Base-by-base conservation (phyloP, 306 rosid species). In the Pueraria montana region DNA sequence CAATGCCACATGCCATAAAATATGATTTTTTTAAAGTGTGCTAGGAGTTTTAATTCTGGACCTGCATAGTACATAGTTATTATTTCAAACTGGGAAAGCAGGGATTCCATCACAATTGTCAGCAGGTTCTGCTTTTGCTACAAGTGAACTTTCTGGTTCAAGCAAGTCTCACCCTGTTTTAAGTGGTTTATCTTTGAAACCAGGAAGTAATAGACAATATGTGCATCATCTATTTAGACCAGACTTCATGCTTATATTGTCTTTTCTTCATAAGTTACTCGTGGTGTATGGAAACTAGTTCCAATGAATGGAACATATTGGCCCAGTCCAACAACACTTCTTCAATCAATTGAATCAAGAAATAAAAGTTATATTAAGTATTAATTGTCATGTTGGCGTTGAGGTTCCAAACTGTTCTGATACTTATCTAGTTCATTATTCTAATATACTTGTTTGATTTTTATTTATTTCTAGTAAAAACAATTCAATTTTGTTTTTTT, bases 281-380 rank as follows among this genome's bases (percentile, higher is more conserved):
- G 93, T 26, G 97, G 97, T 52, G 88, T 93, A 76, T 93, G 97
- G 97, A 93, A 91, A 82, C 86, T 80, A 32, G 97, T 88, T 85
- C 83, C 88, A 43, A 93, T 93, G 97, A 93, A 93, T 87, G 96
- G 94, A 90, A 86, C 63, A 30, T 96, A 93, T 69, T 93, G 97
- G 97, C 97, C 97, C 40, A 93, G 96, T 88, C 97, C 94, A 71
- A 92, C 94, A 6, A 90, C 89, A 53, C 84, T 82, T 82, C 91
- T 93, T 80, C 89, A 43, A 65, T 76, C 87, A 6, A 79, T 93
- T 50, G 93, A 90, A 80, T 86, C 90, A 48, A 30, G 93, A 93
- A 84, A 87, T 91, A 45, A 90, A 87, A 84, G 84, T 86, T 56
- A 89, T 93, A 86, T 88, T 91, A 68, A 79, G 83, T 76, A n/a